Percentiles rank a stretch among this genome's conserved stretches.
phyloP scores from a whole-genome alignment of 2,329 filamentous ascomycete genomes.

The Aureobasidium uvarum region DNA sequence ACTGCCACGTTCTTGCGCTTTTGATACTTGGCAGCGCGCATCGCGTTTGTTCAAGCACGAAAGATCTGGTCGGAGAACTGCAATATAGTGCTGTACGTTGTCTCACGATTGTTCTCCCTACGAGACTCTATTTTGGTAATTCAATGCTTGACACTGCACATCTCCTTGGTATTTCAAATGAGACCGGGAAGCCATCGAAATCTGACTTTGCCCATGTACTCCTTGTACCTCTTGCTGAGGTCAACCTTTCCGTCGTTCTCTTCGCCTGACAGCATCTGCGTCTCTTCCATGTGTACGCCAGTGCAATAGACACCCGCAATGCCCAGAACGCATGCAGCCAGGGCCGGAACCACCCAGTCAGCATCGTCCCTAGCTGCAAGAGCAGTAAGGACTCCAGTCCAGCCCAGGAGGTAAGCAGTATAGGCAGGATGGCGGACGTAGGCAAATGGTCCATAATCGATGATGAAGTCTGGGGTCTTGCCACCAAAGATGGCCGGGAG shows the following conservation, averaged over 20 bases:
- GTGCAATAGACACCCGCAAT: not conserved
- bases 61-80: not conserved
- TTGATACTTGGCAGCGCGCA: not conserved
- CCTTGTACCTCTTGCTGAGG: constrained; percentile 5
- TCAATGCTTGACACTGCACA: not conserved
- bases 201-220: constrained; percentile 15
- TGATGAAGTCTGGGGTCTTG: constrained; percentile 17
- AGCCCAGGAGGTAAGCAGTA: constrained; percentile 15
- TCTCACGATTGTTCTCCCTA: no score
- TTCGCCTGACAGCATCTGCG: constrained; percentile 6
- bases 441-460: constrained; percentile 20
- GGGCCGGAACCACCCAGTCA: not conserved
- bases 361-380: constrained; percentile 6
- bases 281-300: constrained; percentile 8
- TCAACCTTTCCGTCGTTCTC: constrained; percentile 12
- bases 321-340: constrained; percentile 10
- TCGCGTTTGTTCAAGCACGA: not conserved
- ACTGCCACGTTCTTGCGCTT: constrained; percentile 2
- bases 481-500: constrained; percentile 18
- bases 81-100: not conserved
- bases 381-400: constrained; percentile 10
- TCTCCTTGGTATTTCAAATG: not conserved
- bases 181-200: constrained; percentile 12
- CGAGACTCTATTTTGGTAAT: not conserved
- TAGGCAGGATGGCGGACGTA: constrained; percentile 19